Percentiles rank a stretch among this genome's conserved stretches.
phyloP scores from a whole-genome alignment of 768 basidiomycete species.

The Leccinum variicolor region DNA sequence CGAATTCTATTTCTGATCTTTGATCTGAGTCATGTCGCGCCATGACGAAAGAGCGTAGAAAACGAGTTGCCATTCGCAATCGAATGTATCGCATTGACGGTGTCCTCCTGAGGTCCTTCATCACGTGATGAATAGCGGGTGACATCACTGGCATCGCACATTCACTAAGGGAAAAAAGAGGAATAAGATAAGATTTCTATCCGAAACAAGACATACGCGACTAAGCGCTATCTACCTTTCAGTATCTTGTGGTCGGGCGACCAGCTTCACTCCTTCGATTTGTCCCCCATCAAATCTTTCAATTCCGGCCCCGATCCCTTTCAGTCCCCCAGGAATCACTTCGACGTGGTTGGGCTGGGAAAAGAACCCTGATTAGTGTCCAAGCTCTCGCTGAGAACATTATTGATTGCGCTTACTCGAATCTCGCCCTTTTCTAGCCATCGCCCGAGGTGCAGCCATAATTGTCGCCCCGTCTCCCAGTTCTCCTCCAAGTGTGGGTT shows the following conservation, averaged over 20 bases:
- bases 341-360: slow-evolving; percentile 43
- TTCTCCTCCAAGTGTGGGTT: slow-evolving; percentile 33
- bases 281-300: slow-evolving; percentile 37
- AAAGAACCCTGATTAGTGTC: neutral
- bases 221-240: slow-evolving; percentile 31
- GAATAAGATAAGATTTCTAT: slow-evolving; percentile 26
- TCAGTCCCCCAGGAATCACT: slow-evolving; percentile 39
- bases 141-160: slow-evolving; percentile 14
- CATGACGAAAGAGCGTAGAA: slow-evolving; percentile 29
- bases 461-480: slow-evolving; percentile 31
- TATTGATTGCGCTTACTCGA: slow-evolving; percentile 17
- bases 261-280: slow-evolving; percentile 44
- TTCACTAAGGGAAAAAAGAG: slow-evolving; percentile 19
- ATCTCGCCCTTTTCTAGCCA: slow-evolving; percentile 34
- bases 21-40: slow-evolving; percentile 28
- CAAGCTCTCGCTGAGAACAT: neutral
- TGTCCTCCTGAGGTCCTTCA: slow-evolving; percentile 27
- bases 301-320: slow-evolving; percentile 40
- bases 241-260: slow-evolving; percentile 43
- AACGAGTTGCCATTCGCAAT: slow-evolving; percentile 30
- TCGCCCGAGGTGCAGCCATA: slow-evolving; percentile 26
- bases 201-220: slow-evolving; percentile 11
- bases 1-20: slow-evolving; percentile 27
- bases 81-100: slow-evolving; percentile 32
- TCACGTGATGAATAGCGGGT: slow-evolving; percentile 13